Base-by-base conservation (phyloP, 768 basidiomycete genomes). In the Calocera cornea region DNA sequence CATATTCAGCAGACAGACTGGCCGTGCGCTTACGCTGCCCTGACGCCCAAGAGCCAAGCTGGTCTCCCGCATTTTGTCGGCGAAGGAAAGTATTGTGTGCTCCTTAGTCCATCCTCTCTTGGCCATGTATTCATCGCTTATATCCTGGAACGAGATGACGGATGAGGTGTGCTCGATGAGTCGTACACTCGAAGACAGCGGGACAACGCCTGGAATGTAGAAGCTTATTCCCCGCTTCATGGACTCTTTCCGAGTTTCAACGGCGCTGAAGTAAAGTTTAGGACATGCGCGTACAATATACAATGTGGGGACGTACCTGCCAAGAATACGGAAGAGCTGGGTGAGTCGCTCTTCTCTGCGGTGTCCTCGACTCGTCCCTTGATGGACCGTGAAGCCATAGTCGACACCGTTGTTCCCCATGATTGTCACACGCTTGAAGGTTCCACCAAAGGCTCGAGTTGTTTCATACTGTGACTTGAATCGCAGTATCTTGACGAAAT, bases 281-380 rank as follows among this genome's bases (percentile, higher is more conserved):
- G 36, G 54, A 19, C 29, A 65, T 60, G 11, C 31, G 70, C 67
- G 33, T 50, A 65, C 71, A 63, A 12, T 64, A 38, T 22, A 16
- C 66, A 2, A 65, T 40, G 17, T 19, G 17, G 36, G 22, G 14
- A 74, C 84, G 44, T 69, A 95, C 94, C 87, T 86, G 73, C 97
- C 97, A 78, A 98, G 90, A 66, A 89, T 90, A n/a, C 97, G 86
- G 78, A 95, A 89, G 22, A 97, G 78, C 72, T 97, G 93, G 76
- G 89, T 88, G 49, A 95, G 86, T 64, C 91, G 82, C 73, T 99
- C 95, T 78, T 99, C 95, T 34, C 97, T 84, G 29, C 97, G 87
- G 71, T 87, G 88, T 71, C 90, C 89, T 22, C 93, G 83, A 65
- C 86, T 85, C 36, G 89, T 86, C 11, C 95, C 94, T 64, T 90